Evolutionary conservation across 352 stramenopile species (phyloP).

Genomic region (Globisporangium nunn): DNA sequence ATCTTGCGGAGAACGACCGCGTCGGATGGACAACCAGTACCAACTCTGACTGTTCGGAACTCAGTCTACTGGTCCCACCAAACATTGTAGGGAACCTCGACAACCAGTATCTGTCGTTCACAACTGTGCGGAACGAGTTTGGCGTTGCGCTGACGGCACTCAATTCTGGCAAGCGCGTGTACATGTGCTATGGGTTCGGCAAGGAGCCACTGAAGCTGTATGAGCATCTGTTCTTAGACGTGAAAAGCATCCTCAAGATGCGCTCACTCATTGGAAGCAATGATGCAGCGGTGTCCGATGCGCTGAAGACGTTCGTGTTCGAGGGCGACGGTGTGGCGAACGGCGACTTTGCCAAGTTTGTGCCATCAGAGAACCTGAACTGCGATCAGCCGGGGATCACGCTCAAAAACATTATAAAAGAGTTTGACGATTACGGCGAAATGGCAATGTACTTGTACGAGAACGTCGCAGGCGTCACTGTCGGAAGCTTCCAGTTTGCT

Average conservation of each 20-base stretch:
- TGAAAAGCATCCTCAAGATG: constrained; percentile 57
- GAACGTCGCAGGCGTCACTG: constrained; percentile 27
- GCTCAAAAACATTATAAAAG: constrained; percentile 48
- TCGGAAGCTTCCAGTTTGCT: constrained; percentile 41
- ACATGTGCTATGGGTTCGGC: constrained; percentile 60
- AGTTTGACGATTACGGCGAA: constrained; percentile 52
- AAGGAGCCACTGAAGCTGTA: constrained; percentile 51
- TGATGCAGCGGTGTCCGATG: constrained; percentile 29
- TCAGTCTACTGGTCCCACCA: constrained; percentile 29
- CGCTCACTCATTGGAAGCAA: constrained; percentile 33
- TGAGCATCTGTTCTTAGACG: constrained; percentile 32
- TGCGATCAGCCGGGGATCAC: constrained; percentile 33
- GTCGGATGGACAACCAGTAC: constrained; percentile 40
- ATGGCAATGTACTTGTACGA: constrained; percentile 75
- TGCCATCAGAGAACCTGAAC: constrained; percentile 18
- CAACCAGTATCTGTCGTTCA: constrained; percentile 43
- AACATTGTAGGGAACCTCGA: constrained; percentile 13
- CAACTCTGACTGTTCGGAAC: constrained; percentile 20
- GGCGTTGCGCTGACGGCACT: constrained; percentile 30
- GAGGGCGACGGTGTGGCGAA: constrained; percentile 47
- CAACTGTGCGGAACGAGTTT: constrained; percentile 21
- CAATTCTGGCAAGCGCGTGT: constrained; percentile 46
- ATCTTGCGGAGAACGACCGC: constrained; percentile 35
- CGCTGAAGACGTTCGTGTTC: constrained; percentile 59
- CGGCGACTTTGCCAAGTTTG: constrained; percentile 62